Evolutionary conservation across 1,284 basidiomycete species (phyloP).

Genomic region (Dichomitus squalens): DNA sequence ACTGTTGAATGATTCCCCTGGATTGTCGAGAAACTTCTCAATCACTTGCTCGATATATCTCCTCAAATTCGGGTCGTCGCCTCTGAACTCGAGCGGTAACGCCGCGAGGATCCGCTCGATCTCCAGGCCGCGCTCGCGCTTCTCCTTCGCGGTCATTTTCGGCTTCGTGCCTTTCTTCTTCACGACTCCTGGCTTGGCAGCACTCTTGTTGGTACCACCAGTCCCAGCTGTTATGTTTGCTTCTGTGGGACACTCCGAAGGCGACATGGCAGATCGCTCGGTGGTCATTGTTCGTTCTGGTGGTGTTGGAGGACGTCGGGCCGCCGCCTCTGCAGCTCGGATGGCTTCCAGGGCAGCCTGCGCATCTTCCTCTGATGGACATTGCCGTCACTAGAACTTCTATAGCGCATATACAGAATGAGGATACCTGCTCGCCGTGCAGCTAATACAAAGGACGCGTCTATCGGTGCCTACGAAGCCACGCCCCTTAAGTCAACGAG

Average conservation of each 20-base stretch:
- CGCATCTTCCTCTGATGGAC: constrained; percentile 36
- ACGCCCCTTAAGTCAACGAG: constrained; percentile 1
- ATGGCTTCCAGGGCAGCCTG: constrained; percentile 32
- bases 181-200: constrained; percentile 24
- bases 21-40: constrained; percentile 64
- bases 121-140: constrained; percentile 75
- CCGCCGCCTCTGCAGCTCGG: constrained; percentile 28
- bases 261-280: constrained; percentile 38
- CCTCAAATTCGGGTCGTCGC: constrained; percentile 81
- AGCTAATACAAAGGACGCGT: constrained; percentile 62
- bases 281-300: constrained; percentile 35
- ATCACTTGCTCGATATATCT: constrained; percentile 79
- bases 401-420: background rate
- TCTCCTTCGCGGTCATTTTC: constrained; percentile 79
- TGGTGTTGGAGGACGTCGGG: constrained; percentile 37
- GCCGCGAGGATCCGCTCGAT: constrained; percentile 78
- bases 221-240: constrained; percentile 38
- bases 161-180: constrained; percentile 67
- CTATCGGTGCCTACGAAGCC: constrained; percentile 56
- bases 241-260: constrained; percentile 26
- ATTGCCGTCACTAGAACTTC: background rate
- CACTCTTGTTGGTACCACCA: constrained; percentile 35
- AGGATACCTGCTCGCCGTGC: constrained; percentile 60
- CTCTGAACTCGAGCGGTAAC: constrained; percentile 89
- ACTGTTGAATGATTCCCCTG: constrained; percentile 59